Evolutionary conservation across 768 basidiomycete species (phyloP).

Genomic region (Mycena vitilis): DNA sequence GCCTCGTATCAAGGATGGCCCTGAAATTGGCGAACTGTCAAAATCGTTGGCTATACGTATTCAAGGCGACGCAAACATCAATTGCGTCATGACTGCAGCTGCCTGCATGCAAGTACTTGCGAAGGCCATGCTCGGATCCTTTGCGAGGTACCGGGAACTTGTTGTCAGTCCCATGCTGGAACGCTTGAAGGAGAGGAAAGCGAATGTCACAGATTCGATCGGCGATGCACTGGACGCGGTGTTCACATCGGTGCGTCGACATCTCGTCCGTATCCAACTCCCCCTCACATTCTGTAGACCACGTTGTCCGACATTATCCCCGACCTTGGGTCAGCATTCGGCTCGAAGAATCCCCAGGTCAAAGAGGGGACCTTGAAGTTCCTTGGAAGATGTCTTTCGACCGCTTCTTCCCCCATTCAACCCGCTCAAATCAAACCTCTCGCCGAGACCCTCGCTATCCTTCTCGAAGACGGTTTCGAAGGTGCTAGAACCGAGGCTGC

Average conservation of each 20-base stretch:
- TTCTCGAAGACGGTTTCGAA: constrained; percentile 91
- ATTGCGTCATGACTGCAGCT: constrained; percentile 92
- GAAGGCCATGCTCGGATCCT: constrained; percentile 79
- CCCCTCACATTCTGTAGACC: constrained; percentile 60
- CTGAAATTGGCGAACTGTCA: constrained; percentile 81
- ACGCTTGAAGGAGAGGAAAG: constrained; percentile 93
- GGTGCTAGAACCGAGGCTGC: constrained; percentile 94
- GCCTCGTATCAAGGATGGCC: constrained; percentile 82
- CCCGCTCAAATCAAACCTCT: constrained; percentile 84
- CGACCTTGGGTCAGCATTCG: constrained; percentile 80
- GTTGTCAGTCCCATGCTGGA: constrained; percentile 86
- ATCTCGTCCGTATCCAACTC: constrained; percentile 28
- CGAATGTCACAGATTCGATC: constrained; percentile 89
- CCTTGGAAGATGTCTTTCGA: constrained; percentile 79
- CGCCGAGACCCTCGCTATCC: constrained; percentile 76
- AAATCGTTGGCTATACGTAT: constrained; percentile 84
- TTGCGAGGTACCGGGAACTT: constrained; percentile 77
- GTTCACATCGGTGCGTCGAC: constrained; percentile 77
- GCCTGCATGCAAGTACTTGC: constrained; percentile 88
- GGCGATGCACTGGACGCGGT: constrained; percentile 90
- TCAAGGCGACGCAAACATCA: constrained; percentile 92
- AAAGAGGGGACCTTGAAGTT: constrained; percentile 94
- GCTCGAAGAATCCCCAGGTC: constrained; percentile 96
- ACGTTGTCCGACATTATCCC: constrained; percentile 84
- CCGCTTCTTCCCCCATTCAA: constrained; percentile 76